A percentile compares a stretch with the other conserved stretches of the same genome.
These are phyloP conservation scores for Herpetospermum pedunculosum DNA, from an alignment of 306 rosid species.

Conservation along the genomic window DNA sequence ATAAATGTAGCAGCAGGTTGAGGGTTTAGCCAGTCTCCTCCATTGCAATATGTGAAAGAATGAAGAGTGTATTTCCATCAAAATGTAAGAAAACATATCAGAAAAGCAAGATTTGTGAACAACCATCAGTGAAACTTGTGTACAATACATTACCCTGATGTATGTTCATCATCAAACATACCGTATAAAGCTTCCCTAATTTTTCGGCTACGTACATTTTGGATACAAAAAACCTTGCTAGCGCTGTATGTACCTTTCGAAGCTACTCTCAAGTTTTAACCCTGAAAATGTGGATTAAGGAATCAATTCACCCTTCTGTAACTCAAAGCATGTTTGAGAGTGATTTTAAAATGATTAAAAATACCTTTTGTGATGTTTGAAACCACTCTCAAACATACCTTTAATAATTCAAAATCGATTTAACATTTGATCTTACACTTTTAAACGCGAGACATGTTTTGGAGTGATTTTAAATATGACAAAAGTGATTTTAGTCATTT, in stretches of 20 bases:
- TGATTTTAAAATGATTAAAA: too few species aligned
- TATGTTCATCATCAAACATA: not conserved
- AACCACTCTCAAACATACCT: too few species aligned
- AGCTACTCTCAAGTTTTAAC: conserved; percentile 10
- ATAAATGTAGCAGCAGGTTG: not conserved
- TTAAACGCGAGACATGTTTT: too few species aligned
- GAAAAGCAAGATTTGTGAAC: not conserved
- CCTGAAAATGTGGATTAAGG: conserved; percentile 1
- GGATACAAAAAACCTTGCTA: not conserved
- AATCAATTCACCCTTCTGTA: not conserved
- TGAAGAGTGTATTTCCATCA: not conserved
- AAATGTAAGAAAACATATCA: not conserved
- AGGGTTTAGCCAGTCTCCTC: not conserved
- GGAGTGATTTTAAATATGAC: too few species aligned
- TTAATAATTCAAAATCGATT: too few species aligned
- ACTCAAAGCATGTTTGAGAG: too few species aligned
- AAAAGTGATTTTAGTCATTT: too few species aligned
- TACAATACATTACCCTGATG: not conserved
- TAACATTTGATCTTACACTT: too few species aligned
- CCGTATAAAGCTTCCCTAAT: not conserved
- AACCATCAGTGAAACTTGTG: conserved; percentile 1
- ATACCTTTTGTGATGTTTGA: too few species aligned
- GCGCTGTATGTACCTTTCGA: not conserved
- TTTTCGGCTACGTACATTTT: not conserved
- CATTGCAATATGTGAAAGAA: not conserved